Conservation (phyloP, 257 asterid species). For the Scutellaria minor region DNA sequence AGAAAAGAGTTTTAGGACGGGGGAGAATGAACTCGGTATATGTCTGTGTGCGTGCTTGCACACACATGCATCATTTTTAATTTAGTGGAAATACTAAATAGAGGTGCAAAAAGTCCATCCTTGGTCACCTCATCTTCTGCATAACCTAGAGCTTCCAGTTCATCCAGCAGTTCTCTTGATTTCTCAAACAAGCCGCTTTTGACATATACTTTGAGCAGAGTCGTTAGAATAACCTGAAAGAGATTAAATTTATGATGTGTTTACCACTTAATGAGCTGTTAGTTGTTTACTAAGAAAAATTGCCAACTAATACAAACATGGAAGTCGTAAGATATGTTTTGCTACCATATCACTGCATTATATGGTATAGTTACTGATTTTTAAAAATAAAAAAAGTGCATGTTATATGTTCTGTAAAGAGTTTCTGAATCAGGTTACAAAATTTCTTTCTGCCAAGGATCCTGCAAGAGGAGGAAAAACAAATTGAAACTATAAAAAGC, state of each 20-base stretch:
- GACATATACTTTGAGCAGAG: conserved; percentile 86
- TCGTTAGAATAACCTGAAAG: conserved; percentile 81
- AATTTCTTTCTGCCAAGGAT: neutral
- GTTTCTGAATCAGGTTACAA: conserved; percentile 24
- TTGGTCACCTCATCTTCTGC: conserved; percentile 86
- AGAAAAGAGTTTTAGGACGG: neutral
- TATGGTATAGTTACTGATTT: neutral
- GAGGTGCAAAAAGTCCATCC: conserved; percentile 20
- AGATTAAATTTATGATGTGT: neutral
- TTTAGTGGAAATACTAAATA: conserved; percentile 8
- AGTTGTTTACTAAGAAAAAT: too few species aligned
- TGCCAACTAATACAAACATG: neutral
- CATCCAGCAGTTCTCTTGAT: conserved; percentile 76
- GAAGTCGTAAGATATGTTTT: neutral
- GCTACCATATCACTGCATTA: conserved; percentile 2
- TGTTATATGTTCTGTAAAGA: conserved; percentile 1
- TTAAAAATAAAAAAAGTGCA: neutral
- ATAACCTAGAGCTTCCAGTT: conserved; percentile 76
- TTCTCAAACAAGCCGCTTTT: conserved; percentile 83
- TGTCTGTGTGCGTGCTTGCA: neutral
- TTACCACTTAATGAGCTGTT: too few species aligned
- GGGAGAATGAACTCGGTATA: neutral
- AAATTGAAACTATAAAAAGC: neutral
- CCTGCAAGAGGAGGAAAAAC: conserved; percentile 10
- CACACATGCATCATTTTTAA: conserved; percentile 5